These are phyloP conservation scores for Astragalus glycyphyllos DNA, from an alignment of 306 rosid genomes.

Conservation along the genomic window DNA sequence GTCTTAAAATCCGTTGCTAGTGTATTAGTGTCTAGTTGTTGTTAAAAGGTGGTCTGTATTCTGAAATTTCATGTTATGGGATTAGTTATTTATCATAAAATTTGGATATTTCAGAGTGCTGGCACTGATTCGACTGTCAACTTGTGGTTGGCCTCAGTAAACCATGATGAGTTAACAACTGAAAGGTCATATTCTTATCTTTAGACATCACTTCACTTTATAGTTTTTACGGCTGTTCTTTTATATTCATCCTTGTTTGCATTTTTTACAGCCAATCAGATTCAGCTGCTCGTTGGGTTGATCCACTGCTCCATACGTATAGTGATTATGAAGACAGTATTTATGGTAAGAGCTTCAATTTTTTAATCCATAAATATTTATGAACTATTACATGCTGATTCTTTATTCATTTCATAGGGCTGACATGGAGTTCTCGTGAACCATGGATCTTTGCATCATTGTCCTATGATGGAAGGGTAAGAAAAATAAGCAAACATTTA, in stretches of 20 bases:
- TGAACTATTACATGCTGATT: conserved; percentile 25
- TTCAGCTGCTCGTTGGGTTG: conserved; percentile 57
- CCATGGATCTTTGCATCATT: conserved; percentile 97
- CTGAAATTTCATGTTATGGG: conserved; percentile 11
- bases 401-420: conserved; percentile 63
- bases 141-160: conserved; percentile 78
- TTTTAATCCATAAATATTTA: conserved; percentile 15
- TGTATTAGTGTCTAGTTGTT: conserved; percentile 14
- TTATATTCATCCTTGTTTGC: conserved; percentile 34
- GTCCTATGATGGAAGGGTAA: conserved; percentile 99
- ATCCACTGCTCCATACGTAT: conserved; percentile 82
- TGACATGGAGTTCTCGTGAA: conserved; percentile 92
- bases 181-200: conserved; percentile 65
- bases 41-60: conserved; percentile 21
- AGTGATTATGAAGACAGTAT: conserved; percentile 95
- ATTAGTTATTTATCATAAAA: conserved; percentile 37
- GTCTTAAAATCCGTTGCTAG: conserved; percentile 22
- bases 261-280: conserved; percentile 64
- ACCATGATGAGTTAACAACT: conserved; percentile 54
- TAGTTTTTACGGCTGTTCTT: conserved; percentile 11
- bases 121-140: conserved; percentile 93
- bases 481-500: conserved; percentile 38
- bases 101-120: conserved; percentile 74
- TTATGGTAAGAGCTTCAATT: conserved; percentile 61
- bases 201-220: neutral